These are phyloP conservation scores for Meredithiella fracta DNA, from an alignment of 2,329 filamentous ascomycete genomes.

Conservation along the genomic window DNA sequence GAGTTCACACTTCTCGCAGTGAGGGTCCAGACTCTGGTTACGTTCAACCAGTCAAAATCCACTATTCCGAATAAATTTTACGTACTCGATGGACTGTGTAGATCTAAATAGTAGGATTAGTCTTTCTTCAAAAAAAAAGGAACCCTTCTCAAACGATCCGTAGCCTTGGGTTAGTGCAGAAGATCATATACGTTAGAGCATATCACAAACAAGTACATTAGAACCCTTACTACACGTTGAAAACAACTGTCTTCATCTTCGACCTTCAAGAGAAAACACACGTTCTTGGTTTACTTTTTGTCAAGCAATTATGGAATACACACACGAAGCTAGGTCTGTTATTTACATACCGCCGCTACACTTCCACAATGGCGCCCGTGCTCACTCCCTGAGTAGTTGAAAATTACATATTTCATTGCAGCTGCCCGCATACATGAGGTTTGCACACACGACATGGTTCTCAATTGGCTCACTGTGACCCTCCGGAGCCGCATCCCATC, in stretches of 20 bases:
- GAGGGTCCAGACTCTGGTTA: not conserved
- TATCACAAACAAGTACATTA: too few relatives aligned
- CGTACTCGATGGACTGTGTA: not conserved
- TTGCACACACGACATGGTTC: constrained; percentile 3
- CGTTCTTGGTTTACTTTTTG: not conserved
- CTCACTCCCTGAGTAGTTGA: not conserved
- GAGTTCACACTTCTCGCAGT: not conserved
- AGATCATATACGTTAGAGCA: too few relatives aligned
- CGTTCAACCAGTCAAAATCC: constrained; percentile 5
- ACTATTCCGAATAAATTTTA: constrained; percentile 13
- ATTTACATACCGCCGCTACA: not conserved
- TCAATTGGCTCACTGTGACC: constrained; percentile 4
- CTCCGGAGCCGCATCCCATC: not conserved
- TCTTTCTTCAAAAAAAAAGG: not conserved
- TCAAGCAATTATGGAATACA: not conserved
- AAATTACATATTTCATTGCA: not conserved
- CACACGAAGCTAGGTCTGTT: not conserved
- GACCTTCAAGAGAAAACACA: not conserved
- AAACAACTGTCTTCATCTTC: too few relatives aligned
- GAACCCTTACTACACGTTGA: too few relatives aligned
- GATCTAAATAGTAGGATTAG: not conserved
- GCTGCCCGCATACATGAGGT: not conserved
- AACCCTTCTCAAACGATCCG: too few relatives aligned
- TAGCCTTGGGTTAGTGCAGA: too few relatives aligned
- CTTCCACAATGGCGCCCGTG: constrained; percentile 2